A percentile compares a stretch with the other conserved stretches of the same genome.
These are phyloP conservation scores for Lasiodiplodia sp. DNA, from an alignment of 2,329 filamentous ascomycete genomes.

Conservation along the genomic window DNA sequence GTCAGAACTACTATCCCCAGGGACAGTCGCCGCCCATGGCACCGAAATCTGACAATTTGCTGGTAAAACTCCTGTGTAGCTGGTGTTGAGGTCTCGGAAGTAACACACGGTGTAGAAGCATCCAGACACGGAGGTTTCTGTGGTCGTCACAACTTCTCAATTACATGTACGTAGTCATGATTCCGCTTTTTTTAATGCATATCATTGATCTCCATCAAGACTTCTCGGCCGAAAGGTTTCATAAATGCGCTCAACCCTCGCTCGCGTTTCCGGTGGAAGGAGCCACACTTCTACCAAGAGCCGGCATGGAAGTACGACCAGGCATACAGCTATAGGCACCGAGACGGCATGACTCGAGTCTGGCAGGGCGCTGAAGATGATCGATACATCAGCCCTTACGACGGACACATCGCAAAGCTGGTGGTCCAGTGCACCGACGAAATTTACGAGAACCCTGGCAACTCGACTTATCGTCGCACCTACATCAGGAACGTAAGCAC, in stretches of 20 bases:
- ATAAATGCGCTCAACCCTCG: conserved; percentile 34
- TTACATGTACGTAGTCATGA: conserved; percentile 10
- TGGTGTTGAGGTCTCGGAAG: neutral
- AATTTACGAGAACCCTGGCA: conserved; percentile 40
- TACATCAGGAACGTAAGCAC: conserved; percentile 42
- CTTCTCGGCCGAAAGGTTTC: conserved; percentile 34
- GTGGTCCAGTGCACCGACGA: conserved; percentile 43
- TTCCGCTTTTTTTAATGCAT: neutral
- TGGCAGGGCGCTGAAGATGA: conserved; percentile 35
- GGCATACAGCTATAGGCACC: neutral
- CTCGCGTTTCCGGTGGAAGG: conserved; percentile 14
- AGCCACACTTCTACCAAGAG: conserved; percentile 27
- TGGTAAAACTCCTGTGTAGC: conserved; percentile 18
- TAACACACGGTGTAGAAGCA: neutral
- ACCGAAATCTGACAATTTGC: neutral
- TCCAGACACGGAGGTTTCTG: neutral
- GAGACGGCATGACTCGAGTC: conserved; percentile 13
- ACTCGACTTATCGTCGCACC: conserved; percentile 40
- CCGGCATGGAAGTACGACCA: conserved; percentile 15
- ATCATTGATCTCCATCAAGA: conserved; percentile 1
- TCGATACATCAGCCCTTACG: conserved; percentile 41
- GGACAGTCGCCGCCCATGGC: neutral
- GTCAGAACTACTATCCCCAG: neutral
- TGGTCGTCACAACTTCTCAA: neutral
- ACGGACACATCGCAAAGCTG: conserved; percentile 41